Evolutionary conservation across 73 alveolate genomes (phyloP).

Genomic region (Chromera velia): DNA sequence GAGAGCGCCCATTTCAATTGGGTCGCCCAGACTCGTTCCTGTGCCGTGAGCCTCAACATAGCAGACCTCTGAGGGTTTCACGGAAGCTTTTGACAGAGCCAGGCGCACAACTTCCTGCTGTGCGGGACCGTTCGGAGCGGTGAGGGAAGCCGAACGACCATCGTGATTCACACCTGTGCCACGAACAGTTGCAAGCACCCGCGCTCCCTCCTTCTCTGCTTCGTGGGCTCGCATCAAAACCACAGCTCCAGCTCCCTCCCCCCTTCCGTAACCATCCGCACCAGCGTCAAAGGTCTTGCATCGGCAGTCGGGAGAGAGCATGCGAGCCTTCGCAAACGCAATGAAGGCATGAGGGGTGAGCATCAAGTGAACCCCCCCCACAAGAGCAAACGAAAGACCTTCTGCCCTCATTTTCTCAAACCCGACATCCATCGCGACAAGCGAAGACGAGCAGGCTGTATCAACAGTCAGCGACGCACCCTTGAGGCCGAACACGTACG

Average conservation of each 20-base stretch:
- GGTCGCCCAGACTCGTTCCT: slow-evolving; percentile 12
- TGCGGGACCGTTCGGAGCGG: too few relatives aligned
- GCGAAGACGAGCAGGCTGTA: slow-evolving; percentile 28
- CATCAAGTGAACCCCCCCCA: background rate
- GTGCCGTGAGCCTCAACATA: slow-evolving; percentile 19
- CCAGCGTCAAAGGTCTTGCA: too few relatives aligned
- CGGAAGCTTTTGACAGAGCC: background rate
- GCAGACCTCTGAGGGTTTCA: background rate
- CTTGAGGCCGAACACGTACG: slow-evolving; percentile 29
- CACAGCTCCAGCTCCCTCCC: too few relatives aligned
- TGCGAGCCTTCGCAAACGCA: background rate
- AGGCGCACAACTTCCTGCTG: too few relatives aligned
- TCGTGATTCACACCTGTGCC: too few relatives aligned
- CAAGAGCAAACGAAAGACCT: background rate
- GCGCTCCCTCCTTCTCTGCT: background rate
- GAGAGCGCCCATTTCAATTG: too few relatives aligned
- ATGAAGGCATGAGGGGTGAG: background rate
- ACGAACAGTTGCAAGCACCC: too few relatives aligned
- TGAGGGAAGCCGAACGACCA: too few relatives aligned
- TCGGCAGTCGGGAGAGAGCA: too few relatives aligned
- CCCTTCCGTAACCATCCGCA: too few relatives aligned
- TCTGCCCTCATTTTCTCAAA: background rate
- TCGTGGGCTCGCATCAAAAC: too few relatives aligned
- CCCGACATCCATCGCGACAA: background rate
- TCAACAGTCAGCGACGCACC: slow-evolving; percentile 33